These are phyloP conservation scores for Lantana camara DNA, from an alignment of 257 asterid species.

Conservation along the genomic window DNA sequence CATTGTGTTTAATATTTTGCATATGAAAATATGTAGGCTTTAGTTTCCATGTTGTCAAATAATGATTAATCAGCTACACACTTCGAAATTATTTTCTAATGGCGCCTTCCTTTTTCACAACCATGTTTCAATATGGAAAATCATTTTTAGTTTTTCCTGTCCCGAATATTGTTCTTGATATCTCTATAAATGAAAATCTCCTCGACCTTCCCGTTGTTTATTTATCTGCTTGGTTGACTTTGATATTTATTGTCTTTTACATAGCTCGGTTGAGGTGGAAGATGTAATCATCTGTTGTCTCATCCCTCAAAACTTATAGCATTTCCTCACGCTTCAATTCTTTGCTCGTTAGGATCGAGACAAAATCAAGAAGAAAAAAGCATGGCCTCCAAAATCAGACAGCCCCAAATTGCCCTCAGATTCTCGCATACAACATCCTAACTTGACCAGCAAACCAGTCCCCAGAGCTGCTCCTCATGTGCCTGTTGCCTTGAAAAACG, in stretches of 20 bases:
- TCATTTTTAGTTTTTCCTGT: background rate
- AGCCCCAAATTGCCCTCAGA: slow-evolving; percentile 32
- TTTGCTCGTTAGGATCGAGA: slow-evolving; percentile 54
- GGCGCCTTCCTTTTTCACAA: too few relatives aligned
- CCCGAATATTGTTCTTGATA: background rate
- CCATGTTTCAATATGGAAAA: background rate
- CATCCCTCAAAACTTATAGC: background rate
- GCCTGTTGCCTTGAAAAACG: slow-evolving; percentile 38
- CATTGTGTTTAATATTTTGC: slow-evolving; percentile 9
- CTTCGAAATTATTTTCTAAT: background rate
- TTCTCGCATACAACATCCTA: slow-evolving; percentile 38
- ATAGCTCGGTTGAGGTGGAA: too few relatives aligned
- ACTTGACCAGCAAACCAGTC: slow-evolving; percentile 37
- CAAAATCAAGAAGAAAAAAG: slow-evolving; percentile 61
- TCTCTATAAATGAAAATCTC: background rate
- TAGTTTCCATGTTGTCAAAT: slow-evolving; percentile 7
- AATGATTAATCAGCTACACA: background rate
- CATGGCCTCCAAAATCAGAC: slow-evolving; percentile 40
- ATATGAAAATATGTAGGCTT: slow-evolving; percentile 7
- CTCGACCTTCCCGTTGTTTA: background rate
- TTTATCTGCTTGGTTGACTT: background rate
- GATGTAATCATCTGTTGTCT: background rate
- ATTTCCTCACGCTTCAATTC: background rate
- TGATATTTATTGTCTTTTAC: background rate
- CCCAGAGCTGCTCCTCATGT: slow-evolving; percentile 31